Evolutionary conservation across 257 asterid genomes (phyloP).

Genomic region (Ophiorrhiza pumila): DNA sequence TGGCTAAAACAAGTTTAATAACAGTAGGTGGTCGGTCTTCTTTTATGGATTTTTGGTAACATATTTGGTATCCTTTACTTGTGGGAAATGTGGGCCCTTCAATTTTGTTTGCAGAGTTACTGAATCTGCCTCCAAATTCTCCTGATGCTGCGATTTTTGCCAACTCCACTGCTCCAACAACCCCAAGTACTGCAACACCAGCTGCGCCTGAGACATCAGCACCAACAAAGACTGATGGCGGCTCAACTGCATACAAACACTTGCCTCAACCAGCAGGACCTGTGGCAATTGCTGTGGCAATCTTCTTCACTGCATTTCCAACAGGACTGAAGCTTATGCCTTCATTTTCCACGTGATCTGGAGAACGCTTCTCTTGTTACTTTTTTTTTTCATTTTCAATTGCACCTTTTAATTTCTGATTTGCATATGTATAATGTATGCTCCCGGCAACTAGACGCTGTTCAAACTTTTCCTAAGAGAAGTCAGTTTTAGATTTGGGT

Average conservation of each 20-base stretch:
- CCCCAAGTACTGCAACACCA: constrained; percentile 20
- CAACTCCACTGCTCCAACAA: constrained; percentile 26
- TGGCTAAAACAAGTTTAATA: too few relatives aligned
- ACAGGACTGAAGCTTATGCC: not conserved
- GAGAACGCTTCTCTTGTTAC: not conserved
- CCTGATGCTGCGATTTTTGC: constrained; percentile 68
- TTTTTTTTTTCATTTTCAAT: not conserved
- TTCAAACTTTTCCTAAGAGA: not conserved
- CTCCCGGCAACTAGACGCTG: not conserved
- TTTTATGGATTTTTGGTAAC: too few relatives aligned
- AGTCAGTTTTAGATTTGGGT: too few relatives aligned
- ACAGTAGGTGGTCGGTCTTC: too few relatives aligned
- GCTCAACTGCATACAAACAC: constrained; percentile 22
- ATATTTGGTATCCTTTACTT: too few relatives aligned
- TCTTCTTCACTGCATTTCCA: constrained; percentile 29
- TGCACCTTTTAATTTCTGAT: not conserved
- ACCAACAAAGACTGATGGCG: constrained; percentile 14
- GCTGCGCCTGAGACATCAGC: constrained; percentile 27
- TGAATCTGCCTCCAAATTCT: constrained; percentile 60
- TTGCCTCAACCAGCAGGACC: constrained; percentile 26
- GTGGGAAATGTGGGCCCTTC: too few relatives aligned
- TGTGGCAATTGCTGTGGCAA: constrained; percentile 14
- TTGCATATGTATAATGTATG: not conserved
- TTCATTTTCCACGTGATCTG: not conserved
- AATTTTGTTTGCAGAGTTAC: constrained; percentile 60